Evolutionary conservation across 805 yeast genomes (phyloP).

Genomic region (Teunomyces panamensis): DNA sequence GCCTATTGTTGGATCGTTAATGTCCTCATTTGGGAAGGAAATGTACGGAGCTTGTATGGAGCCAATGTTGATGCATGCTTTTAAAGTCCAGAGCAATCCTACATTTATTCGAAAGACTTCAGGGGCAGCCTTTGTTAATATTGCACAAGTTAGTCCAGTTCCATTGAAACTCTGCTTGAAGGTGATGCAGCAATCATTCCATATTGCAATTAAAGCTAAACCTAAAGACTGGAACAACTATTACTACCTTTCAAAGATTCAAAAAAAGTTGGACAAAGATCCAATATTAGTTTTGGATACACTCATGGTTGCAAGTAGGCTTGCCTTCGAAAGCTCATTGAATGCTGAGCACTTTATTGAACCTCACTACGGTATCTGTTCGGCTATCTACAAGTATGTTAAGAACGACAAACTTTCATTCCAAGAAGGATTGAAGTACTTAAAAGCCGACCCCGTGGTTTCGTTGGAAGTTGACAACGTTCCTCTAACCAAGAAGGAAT

Average conservation of each 20-base stretch:
- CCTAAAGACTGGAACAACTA: constrained; percentile 59
- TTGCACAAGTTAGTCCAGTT: constrained; percentile 19
- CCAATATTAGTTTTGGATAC: constrained; percentile 37
- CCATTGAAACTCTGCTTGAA: constrained; percentile 30
- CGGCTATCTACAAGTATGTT: constrained; percentile 57
- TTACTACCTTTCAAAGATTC: constrained; percentile 57
- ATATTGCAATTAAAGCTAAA: constrained; percentile 44
- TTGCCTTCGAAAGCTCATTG: constrained; percentile 36
- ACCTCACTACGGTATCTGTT: constrained; percentile 69
- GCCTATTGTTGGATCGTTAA: constrained; percentile 42
- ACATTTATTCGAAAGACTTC: constrained; percentile 25
- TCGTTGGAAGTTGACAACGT: background rate
- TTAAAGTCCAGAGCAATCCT: constrained; percentile 40
- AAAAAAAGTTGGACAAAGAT: constrained; percentile 44
- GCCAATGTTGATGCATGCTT: constrained; percentile 66
- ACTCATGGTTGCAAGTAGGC: constrained; percentile 42
- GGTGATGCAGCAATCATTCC: constrained; percentile 42
- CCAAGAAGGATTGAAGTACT: constrained; percentile 33
- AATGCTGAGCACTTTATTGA: constrained; percentile 63
- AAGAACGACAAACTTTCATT: constrained; percentile 31
- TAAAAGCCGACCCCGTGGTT: constrained; percentile 38
- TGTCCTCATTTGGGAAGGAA: constrained; percentile 56
- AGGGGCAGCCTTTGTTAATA: constrained; percentile 23
- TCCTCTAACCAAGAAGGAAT: constrained; percentile 7
- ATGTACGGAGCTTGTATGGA: constrained; percentile 56